Conservation (phyloP, 2,329 filamentous ascomycete species). For the Phyllosticta ampelicida region DNA sequence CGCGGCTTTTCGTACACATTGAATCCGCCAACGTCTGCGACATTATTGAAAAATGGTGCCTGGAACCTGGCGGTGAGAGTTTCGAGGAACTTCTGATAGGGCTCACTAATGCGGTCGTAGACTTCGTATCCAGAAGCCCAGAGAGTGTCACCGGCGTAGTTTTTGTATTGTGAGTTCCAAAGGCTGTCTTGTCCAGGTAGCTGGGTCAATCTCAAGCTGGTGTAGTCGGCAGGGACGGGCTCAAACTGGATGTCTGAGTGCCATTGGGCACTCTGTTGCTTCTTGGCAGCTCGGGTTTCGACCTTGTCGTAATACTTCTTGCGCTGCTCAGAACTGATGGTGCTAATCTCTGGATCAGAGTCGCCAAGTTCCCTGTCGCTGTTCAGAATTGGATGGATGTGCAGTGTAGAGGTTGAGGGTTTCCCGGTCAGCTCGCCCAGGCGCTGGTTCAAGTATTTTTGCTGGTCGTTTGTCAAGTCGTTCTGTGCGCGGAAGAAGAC, state of each 20-base stretch:
- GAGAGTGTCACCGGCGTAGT: constrained; percentile 19
- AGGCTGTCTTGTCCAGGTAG: constrained; percentile 21
- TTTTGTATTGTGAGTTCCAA: constrained; percentile 5
- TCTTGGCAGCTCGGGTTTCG: constrained; percentile 32
- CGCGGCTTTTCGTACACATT: constrained; percentile 38
- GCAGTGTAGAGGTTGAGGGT: constrained; percentile 44
- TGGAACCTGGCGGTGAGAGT: constrained; percentile 36
- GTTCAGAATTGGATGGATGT: constrained; percentile 48
- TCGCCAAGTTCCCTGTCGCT: constrained; percentile 31
- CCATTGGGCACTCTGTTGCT: constrained; percentile 42
- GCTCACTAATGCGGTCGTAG: constrained; percentile 39
- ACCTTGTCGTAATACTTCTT: constrained; percentile 26
- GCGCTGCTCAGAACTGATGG: constrained; percentile 39
- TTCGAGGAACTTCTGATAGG: constrained; percentile 40
- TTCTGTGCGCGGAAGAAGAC: constrained; percentile 45
- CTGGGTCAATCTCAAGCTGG: constrained; percentile 25
- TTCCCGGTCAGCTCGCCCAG: constrained; percentile 50
- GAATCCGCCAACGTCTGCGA: constrained; percentile 32
- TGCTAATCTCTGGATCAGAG: constrained; percentile 28
- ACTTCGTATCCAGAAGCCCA: constrained; percentile 32
- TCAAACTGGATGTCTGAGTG: constrained; percentile 38
- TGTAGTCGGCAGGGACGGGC: constrained; percentile 31
- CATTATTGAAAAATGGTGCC: constrained; percentile 34
- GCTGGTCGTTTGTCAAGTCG: constrained; percentile 37
- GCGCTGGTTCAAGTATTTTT: constrained; percentile 42